A percentile compares a stretch with the other conserved stretches of the same genome.
Evolutionary conservation across 306 rosid species (phyloP).

Genomic region (Dicorynia guianensis): DNA sequence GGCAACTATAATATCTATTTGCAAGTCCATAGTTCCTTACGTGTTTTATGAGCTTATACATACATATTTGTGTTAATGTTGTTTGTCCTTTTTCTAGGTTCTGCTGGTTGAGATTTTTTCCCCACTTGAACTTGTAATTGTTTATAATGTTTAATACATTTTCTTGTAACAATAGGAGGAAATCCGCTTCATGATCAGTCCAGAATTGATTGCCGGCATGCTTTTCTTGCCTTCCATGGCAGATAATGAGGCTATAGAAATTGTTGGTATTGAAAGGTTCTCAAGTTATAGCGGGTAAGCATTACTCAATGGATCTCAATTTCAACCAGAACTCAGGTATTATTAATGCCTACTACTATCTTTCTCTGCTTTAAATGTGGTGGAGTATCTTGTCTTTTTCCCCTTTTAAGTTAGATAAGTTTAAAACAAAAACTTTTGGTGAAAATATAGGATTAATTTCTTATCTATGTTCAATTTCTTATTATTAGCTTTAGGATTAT

Average conservation of each 20-base stretch:
- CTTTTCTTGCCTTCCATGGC: slow-evolving; percentile 91
- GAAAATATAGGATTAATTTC: no score
- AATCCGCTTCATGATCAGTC: slow-evolving; percentile 91
- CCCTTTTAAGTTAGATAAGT: neutral
- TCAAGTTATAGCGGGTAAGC: slow-evolving; percentile 90
- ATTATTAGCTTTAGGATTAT: no score
- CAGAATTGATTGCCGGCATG: slow-evolving; percentile 89
- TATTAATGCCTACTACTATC: slow-evolving; percentile 10
- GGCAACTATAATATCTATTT: slow-evolving; percentile 16
- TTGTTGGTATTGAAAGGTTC: slow-evolving; percentile 89
- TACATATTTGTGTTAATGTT: slow-evolving; percentile 9
- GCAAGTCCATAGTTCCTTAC: neutral
- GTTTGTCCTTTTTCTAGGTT: slow-evolving; percentile 30
- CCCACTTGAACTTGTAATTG: slow-evolving; percentile 4
- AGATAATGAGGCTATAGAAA: slow-evolving; percentile 89
- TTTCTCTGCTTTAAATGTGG: slow-evolving; percentile 8
- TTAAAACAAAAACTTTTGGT: no score
- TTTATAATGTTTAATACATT: slow-evolving; percentile 26
- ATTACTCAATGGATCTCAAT: slow-evolving; percentile 34
- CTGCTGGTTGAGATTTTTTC: slow-evolving; percentile 36
- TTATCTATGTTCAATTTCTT: no score
- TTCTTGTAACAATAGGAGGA: slow-evolving; percentile 68
- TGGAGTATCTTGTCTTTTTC: slow-evolving; percentile 5
- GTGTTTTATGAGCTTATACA: slow-evolving; percentile 22
- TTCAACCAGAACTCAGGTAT: slow-evolving; percentile 3